Base-by-base conservation (phyloP, 1,284 basidiomycete genomes). In the Ustilago trichophora region DNA sequence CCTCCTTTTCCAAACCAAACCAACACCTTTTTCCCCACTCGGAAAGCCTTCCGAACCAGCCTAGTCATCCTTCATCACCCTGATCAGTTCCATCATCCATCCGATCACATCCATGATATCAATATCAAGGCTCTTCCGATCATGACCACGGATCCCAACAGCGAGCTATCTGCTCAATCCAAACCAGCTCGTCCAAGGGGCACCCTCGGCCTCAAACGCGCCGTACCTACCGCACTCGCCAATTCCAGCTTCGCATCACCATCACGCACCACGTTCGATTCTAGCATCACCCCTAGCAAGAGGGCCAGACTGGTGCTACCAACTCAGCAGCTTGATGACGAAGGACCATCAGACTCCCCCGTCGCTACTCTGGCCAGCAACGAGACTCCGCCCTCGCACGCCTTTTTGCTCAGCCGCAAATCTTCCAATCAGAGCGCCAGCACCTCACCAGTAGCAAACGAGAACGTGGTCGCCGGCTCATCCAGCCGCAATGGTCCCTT, bases 401-500 rank as follows among this genome's bases (percentile, higher is more conserved):
- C 62, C n/a, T 50, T 60, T 25, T 36, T 62, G 0, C 52, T 57
- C 46, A 37, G 51, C 33, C 53, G 63, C 38, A 59, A 53, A 6
- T 12, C 56, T 3, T 47, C 53, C 19, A 46, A 54, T 10, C 51
- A 52, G 6, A 32, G 6, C 15, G 8, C 29, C 9, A 27, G 13
- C 27, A 18, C 31, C 7, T 37, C 51, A 16, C 16, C 47, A 13
- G 15, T 31, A 10, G 6, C 16, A 11, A 12, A 8, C 8, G 22
- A 42, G 26, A 49, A 34, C 18, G 34, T 60, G 36, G 34, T 29
- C n/a, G 19, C 51, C n/a, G 43, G 45, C 16, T 19, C 52, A n/a
- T 53, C 53, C 32, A 51, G 29, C 24, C 38, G 62, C 10, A 50
- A 41, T 6, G 75, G 72, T 11, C 73, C 72, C 3, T 78, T 68